Evolutionary conservation across 371 early-diverging fungal genomes (phyloP).

Genomic region (Apophysomyces elegans): DNA sequence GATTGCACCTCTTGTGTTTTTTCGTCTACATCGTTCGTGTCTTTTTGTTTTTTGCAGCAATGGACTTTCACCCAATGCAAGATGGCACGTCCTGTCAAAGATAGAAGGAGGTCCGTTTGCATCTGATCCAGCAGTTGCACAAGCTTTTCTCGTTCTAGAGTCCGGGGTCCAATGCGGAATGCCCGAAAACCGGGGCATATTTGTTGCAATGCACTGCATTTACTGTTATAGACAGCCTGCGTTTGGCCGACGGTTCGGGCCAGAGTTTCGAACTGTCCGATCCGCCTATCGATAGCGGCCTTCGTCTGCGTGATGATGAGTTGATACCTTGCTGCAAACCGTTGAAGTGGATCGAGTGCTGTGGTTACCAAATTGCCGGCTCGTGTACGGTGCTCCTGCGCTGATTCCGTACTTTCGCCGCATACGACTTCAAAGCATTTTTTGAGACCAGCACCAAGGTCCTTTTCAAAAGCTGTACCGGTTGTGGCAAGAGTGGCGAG

Average conservation of each 20-base stretch:
- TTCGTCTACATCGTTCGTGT: neutral
- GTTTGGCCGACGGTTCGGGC: slow-evolving; percentile 31
- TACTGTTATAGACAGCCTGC: slow-evolving; percentile 35
- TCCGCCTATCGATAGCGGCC: slow-evolving; percentile 50
- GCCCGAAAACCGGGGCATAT: slow-evolving; percentile 6
- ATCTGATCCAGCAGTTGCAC: neutral
- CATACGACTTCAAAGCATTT: slow-evolving; percentile 72
- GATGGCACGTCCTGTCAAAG: slow-evolving; percentile 2
- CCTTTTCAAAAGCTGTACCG: slow-evolving; percentile 50
- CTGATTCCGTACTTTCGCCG: slow-evolving; percentile 61
- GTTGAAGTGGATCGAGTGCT: slow-evolving; percentile 64
- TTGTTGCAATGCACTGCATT: slow-evolving; percentile 28
- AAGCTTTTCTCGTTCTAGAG: slow-evolving; percentile 1
- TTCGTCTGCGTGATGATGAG: slow-evolving; percentile 56
- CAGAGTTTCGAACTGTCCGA: slow-evolving; percentile 45
- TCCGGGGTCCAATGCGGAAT: neutral
- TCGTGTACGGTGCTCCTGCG: slow-evolving; percentile 57
- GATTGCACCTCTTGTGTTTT: neutral
- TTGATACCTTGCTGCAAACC: slow-evolving; percentile 54
- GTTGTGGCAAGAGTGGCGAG: slow-evolving; percentile 27
- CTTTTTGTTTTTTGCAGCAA: neutral
- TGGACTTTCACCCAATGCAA: neutral
- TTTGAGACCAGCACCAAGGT: slow-evolving; percentile 71
- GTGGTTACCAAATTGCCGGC: slow-evolving; percentile 63
- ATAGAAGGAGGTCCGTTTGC: neutral